phyloP scores from a whole-genome alignment of 805 yeast genomes.

The Teunomyces panamensis region DNA sequence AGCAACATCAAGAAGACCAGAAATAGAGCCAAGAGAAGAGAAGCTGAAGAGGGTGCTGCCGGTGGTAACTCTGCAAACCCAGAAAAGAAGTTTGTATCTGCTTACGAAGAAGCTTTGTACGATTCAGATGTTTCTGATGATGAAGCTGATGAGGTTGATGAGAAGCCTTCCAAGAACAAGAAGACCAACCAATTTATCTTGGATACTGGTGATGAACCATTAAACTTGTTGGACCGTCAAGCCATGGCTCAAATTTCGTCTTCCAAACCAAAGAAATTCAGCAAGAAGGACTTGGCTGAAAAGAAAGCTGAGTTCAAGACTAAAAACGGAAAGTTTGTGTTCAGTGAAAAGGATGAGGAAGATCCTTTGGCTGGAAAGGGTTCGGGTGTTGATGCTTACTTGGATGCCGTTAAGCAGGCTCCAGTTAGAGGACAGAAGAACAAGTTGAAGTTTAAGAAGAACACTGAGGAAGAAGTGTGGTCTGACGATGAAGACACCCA shows the following conservation, averaged over 20 bases:
- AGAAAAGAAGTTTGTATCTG: slow-evolving; percentile 66
- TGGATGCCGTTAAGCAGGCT: slow-evolving; percentile 89
- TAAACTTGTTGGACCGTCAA: slow-evolving; percentile 83
- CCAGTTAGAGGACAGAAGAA: slow-evolving; percentile 94
- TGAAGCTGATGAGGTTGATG: slow-evolving; percentile 54
- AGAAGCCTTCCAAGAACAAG: slow-evolving; percentile 24
- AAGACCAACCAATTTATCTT: slow-evolving; percentile 64
- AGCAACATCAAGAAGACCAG: slow-evolving; percentile 82
- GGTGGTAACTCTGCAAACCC: slow-evolving; percentile 14
- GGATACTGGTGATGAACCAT: slow-evolving; percentile 73
- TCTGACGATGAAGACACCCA: slow-evolving; percentile 46
- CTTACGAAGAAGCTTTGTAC: slow-evolving; percentile 89
- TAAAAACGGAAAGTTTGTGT: slow-evolving; percentile 65
- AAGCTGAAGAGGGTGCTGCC: slow-evolving; percentile 37
- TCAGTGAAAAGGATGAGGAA: slow-evolving; percentile 48
- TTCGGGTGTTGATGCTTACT: slow-evolving; percentile 82
- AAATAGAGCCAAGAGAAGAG: slow-evolving; percentile 79
- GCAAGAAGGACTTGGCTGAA: slow-evolving; percentile 40
- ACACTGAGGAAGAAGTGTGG: slow-evolving; percentile 45
- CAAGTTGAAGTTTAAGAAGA: slow-evolving; percentile 80
- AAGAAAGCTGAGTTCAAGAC: slow-evolving; percentile 45
- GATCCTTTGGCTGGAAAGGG: slow-evolving; percentile 36
- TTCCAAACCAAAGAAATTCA: slow-evolving; percentile 67
- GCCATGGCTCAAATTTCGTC: slow-evolving; percentile 87
- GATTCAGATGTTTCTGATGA: slow-evolving; percentile 63